phyloP scores from a whole-genome alignment of 768 basidiomycete genomes.

The Hortiboletus campestris region DNA sequence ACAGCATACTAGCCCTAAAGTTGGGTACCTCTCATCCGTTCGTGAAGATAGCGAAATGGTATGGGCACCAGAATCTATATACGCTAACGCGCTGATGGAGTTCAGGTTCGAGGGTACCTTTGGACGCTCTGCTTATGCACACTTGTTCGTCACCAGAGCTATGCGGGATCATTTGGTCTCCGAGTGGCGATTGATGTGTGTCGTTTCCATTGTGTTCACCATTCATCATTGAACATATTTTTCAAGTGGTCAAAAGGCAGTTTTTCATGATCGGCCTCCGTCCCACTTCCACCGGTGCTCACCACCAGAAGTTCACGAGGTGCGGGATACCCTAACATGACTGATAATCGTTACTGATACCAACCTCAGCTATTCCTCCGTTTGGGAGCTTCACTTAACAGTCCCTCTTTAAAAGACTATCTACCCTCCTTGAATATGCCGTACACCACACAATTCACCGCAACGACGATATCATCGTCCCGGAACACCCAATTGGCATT shows the following conservation, averaged over 20 bases:
- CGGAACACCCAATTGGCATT: constrained; percentile 21
- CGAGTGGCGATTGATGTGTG: constrained; percentile 78
- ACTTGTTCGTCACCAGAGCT: constrained; percentile 89
- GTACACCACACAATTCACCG: constrained; percentile 65
- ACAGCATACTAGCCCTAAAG: constrained; percentile 84
- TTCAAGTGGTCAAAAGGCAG: constrained; percentile 68
- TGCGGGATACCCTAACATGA: constrained; percentile 29
- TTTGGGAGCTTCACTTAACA: constrained; percentile 39
- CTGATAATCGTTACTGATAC: not conserved
- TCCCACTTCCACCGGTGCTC: constrained; percentile 73
- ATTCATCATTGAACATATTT: constrained; percentile 2
- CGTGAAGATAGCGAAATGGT: constrained; percentile 78
- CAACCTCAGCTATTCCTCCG: constrained; percentile 48
- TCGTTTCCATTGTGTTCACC: constrained; percentile 10
- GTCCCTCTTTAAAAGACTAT: constrained; percentile 43
- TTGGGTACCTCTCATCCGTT: constrained; percentile 67
- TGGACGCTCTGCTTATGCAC: constrained; percentile 79
- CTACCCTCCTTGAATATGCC: constrained; percentile 50
- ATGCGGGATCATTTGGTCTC: constrained; percentile 72
- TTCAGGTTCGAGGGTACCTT: constrained; percentile 81
- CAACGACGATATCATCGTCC: constrained; percentile 26
- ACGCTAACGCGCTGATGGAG: constrained; percentile 2
- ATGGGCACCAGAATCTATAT: constrained; percentile 1
- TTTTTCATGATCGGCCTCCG: constrained; percentile 91
- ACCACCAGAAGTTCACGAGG: constrained; percentile 74